These are phyloP conservation scores for Syzygium jambos DNA, from an alignment of 345 rosid genomes.

Conservation along the genomic window DNA sequence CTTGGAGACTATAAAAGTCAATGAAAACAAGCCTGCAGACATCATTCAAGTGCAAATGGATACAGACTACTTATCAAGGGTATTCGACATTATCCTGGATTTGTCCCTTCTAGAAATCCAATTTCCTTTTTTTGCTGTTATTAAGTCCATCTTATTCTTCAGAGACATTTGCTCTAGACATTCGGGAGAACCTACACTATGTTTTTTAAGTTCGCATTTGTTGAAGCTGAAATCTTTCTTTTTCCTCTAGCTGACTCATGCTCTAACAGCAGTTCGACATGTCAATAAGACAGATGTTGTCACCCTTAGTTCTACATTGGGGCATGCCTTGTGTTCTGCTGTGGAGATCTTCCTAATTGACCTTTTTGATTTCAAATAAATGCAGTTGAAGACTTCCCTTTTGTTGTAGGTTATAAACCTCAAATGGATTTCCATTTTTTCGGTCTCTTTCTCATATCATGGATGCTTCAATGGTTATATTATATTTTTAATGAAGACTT, in stretches of 20 bases:
- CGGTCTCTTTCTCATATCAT: conserved; percentile 77
- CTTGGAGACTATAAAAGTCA: conserved; percentile 80
- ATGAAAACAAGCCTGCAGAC: conserved; percentile 90
- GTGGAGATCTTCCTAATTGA: not conserved
- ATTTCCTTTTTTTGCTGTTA: not conserved
- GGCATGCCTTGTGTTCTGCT: conserved; percentile 20
- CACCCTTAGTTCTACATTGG: conserved; percentile 83
- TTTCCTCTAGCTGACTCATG: conserved; percentile 47
- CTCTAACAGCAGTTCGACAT: conserved; percentile 49
- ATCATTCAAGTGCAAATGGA: conserved; percentile 92
- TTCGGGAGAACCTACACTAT: not conserved
- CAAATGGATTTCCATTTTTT: not conserved
- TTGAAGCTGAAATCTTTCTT: conserved; percentile 2
- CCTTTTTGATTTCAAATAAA: not conserved
- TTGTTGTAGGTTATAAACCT: not conserved
- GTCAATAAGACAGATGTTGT: conserved; percentile 85
- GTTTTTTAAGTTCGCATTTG: not conserved
- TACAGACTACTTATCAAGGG: conserved; percentile 76
- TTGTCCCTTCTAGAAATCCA: not conserved
- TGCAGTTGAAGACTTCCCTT: not conserved
- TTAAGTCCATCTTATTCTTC: not conserved
- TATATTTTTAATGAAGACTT: not conserved
- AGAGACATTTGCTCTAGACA: not conserved
- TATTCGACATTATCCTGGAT: not conserved
- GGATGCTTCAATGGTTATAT: conserved; percentile 67